These are phyloP conservation scores for Tetracladium maxilliforme DNA, from an alignment of 2,329 filamentous ascomycete species.

Conservation along the genomic window DNA sequence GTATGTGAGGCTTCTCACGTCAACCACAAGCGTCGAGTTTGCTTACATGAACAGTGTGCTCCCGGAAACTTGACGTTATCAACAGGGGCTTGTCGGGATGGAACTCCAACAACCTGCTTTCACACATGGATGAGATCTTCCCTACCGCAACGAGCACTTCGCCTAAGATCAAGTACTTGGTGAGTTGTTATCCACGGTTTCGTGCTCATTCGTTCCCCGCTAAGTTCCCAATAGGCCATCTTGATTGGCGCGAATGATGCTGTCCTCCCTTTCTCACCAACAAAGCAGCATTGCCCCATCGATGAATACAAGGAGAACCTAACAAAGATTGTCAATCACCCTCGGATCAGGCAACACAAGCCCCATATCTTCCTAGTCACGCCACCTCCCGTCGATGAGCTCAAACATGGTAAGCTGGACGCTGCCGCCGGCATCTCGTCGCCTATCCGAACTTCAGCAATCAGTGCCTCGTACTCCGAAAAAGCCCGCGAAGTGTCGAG, in stretches of 20 bases:
- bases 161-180: conserved; percentile 52
- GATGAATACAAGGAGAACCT: conserved; percentile 62
- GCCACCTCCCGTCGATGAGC: conserved; percentile 72
- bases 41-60: conserved; percentile 40
- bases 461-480: conserved; percentile 41
- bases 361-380: conserved; percentile 66
- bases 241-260: conserved; percentile 90
- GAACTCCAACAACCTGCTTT: conserved; percentile 61
- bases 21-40: conserved; percentile 8
- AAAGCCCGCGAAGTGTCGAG: conserved; percentile 46
- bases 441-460: conserved; percentile 27
- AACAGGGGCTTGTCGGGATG: conserved; percentile 84
- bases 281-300: conserved; percentile 65
- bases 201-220: conserved; percentile 2
- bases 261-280: conserved; percentile 44
- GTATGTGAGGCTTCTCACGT: background rate
- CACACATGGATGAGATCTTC: conserved; percentile 55
- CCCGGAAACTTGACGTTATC: conserved; percentile 68
- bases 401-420: conserved; percentile 39
- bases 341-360: conserved; percentile 51
- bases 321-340: conserved; percentile 55
- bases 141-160: conserved; percentile 42
- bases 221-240: conserved; percentile 23
- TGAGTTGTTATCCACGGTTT: conserved; percentile 19
- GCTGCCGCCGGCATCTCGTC: conserved; percentile 26